Percentiles rank a stretch among this genome's conserved stretches.
Conservation (phyloP, 495 filamentous ascomycete species). For the Halenospora varia region DNA sequence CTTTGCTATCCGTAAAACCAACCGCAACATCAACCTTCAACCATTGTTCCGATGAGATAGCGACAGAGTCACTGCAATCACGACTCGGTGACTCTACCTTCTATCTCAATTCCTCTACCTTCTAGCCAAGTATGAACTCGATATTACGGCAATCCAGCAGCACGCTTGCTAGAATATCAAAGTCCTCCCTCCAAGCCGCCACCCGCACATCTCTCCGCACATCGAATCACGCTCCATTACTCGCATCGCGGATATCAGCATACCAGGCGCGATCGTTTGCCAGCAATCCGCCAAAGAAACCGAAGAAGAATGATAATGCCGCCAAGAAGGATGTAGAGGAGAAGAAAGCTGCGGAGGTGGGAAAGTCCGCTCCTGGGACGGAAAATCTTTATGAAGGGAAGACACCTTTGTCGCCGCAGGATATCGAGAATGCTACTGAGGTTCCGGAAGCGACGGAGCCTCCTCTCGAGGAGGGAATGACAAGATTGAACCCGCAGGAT, state of each 20-base stretch:
- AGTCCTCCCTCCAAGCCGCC: conserved; percentile 43
- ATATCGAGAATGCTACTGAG: background rate
- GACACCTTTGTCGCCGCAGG: conserved; percentile 34
- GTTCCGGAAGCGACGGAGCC: conserved; percentile 9
- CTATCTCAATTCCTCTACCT: conserved; percentile 9
- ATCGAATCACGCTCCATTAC: conserved; percentile 31
- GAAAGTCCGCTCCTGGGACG: conserved; percentile 38
- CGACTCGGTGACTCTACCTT: conserved; percentile 1
- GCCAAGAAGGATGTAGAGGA: conserved; percentile 26
- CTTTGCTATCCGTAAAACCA: conserved; percentile 9
- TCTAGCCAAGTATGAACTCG: conserved; percentile 22
- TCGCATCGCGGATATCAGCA: conserved; percentile 42
- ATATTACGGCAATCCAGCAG: conserved; percentile 58
- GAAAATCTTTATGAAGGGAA: conserved; percentile 37
- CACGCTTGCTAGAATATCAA: conserved; percentile 56
- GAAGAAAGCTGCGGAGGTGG: conserved; percentile 24
- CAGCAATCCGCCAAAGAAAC: conserved; percentile 44
- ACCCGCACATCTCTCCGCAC: conserved; percentile 37
- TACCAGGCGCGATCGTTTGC: conserved; percentile 53
- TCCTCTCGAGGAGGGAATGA: conserved; percentile 23
- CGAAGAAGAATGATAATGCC: conserved; percentile 33
- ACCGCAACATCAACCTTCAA: background rate
- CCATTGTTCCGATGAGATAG: conserved; percentile 13
- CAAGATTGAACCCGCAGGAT: conserved; percentile 35
- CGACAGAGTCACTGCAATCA: conserved; percentile 6